Evolutionary conservation across 2,329 filamentous ascomycete species (phyloP).

Genomic region (Xylaria sp.): DNA sequence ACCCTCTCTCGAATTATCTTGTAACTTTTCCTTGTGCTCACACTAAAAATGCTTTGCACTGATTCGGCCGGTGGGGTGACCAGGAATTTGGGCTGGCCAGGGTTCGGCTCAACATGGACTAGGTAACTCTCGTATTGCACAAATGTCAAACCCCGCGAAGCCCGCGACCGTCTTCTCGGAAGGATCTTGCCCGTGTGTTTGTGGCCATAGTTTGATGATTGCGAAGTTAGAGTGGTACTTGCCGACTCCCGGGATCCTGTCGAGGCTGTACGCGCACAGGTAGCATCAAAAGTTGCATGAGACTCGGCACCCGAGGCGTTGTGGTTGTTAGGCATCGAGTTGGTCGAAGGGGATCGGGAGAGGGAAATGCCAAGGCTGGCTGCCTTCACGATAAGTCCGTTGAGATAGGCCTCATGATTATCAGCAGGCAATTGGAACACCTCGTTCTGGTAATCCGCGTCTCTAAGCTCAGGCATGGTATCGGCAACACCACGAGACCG

Average conservation of each 20-base stretch:
- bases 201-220: slow-evolving; percentile 54
- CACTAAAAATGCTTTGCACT: slow-evolving; percentile 57
- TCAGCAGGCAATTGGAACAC: slow-evolving; percentile 45
- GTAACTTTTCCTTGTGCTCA: slow-evolving; percentile 59
- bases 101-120: slow-evolving; percentile 56
- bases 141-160: slow-evolving; percentile 56
- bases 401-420: slow-evolving; percentile 43
- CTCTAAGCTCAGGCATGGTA: slow-evolving; percentile 46
- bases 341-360: slow-evolving; percentile 46
- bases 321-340: slow-evolving; percentile 49
- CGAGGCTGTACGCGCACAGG: slow-evolving; percentile 59
- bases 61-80: slow-evolving; percentile 50
- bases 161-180: slow-evolving; percentile 52
- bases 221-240: slow-evolving; percentile 56
- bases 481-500: slow-evolving; percentile 33
- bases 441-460: slow-evolving; percentile 47
- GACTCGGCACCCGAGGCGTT: slow-evolving; percentile 57
- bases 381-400: slow-evolving; percentile 52
- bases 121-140: slow-evolving; percentile 65
- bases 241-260: slow-evolving; percentile 55
- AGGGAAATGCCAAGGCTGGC: slow-evolving; percentile 52
- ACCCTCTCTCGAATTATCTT: slow-evolving; percentile 60
- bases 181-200: slow-evolving; percentile 43
- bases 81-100: slow-evolving; percentile 57
- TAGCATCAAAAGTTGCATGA: slow-evolving; percentile 54